phyloP scores from a whole-genome alignment of 2,329 filamentous ascomycete species.

The Colletotrichum kahawae region DNA sequence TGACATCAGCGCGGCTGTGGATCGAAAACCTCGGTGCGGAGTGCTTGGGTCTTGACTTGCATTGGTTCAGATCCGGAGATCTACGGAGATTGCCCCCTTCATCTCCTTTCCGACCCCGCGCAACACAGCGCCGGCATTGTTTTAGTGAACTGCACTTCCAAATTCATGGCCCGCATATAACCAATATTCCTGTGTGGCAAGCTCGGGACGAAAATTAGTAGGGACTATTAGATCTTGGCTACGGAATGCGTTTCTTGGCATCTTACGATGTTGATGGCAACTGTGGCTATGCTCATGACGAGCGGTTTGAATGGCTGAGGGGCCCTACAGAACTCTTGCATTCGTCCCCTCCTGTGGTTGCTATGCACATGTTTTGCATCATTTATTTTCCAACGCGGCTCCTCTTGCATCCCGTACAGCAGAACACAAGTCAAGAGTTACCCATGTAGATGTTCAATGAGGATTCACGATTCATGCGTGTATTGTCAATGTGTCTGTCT shows the following conservation, averaged over 20 bases:
- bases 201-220: background rate
- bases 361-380: background rate
- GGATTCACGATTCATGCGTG: background rate
- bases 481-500: background rate
- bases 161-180: background rate
- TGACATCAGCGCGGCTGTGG: background rate
- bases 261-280: constrained; percentile 6
- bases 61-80: background rate
- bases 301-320: background rate
- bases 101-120: background rate
- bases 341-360: background rate
- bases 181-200: background rate
- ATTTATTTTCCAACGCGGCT: background rate
- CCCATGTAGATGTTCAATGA: too few species aligned
- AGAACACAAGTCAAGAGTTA: too few species aligned
- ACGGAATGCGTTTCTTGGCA: background rate
- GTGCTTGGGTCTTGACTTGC: background rate
- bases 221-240: background rate
- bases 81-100: background rate
- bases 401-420: background rate
- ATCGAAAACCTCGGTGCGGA: background rate
- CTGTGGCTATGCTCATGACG: background rate
- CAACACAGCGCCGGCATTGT: background rate
- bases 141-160: background rate
- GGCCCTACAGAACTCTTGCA: background rate